Conservation (phyloP, 1,284 basidiomycete species). For the Coniophora puteana region DNA sequence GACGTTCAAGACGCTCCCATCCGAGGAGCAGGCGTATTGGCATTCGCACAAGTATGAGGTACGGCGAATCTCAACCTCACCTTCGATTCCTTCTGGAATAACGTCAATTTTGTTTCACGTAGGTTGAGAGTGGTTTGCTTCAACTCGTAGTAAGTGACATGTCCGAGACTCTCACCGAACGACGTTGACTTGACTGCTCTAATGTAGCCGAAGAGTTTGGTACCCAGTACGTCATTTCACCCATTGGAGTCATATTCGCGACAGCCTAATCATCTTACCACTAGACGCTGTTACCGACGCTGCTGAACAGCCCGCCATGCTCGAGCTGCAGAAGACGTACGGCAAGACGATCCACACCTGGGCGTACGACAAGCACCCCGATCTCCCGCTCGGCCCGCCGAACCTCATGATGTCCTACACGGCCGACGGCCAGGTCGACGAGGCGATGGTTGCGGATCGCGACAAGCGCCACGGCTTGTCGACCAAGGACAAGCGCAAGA, state of each 20-base stretch:
- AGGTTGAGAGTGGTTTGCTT: slow-evolving; percentile 47
- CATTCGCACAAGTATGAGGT: slow-evolving; percentile 47
- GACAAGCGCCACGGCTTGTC: slow-evolving; percentile 35
- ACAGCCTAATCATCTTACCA: background rate
- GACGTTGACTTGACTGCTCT: background rate
- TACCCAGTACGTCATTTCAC: slow-evolving; percentile 31
- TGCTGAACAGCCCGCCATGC: slow-evolving; percentile 44
- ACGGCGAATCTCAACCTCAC: slow-evolving; percentile 9
- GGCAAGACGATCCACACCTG: slow-evolving; percentile 52
- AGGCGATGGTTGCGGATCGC: slow-evolving; percentile 28
- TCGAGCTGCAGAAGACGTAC: slow-evolving; percentile 45
- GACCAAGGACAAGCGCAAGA: slow-evolving; percentile 31
- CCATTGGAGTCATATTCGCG: background rate
- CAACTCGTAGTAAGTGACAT: slow-evolving; percentile 31
- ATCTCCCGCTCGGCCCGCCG: slow-evolving; percentile 45
- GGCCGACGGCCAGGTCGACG: slow-evolving; percentile 31
- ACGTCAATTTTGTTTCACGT: background rate
- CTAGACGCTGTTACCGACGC: slow-evolving; percentile 32
- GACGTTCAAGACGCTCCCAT: slow-evolving; percentile 37
- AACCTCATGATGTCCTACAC: slow-evolving; percentile 46
- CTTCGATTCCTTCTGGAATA: background rate
- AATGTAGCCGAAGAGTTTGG: slow-evolving; percentile 28
- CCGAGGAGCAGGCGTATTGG: slow-evolving; percentile 48
- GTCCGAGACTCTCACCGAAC: background rate
- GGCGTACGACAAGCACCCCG: slow-evolving; percentile 38